Base-by-base conservation (phyloP, 768 basidiomycete genomes). In the Cystofilobasidium macerans region DNA sequence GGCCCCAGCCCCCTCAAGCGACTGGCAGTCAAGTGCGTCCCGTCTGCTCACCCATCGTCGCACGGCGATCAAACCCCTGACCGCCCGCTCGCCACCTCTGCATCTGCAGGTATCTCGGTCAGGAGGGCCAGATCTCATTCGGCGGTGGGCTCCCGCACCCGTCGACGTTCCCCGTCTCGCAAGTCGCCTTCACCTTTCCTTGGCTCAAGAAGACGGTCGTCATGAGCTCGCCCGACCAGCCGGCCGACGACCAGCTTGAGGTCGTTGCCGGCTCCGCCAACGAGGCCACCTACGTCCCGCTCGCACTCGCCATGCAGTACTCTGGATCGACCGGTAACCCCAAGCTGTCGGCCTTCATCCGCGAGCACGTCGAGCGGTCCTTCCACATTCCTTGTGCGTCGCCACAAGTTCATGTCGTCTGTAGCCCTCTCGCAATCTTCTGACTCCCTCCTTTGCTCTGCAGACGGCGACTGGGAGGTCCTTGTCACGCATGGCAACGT, bases 101-200 rank as follows among this genome's bases (percentile, higher is more conserved):
- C n/a, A n/a, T 28, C 20, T 30, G 24, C 26, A 67, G 60, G 51
- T 67, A 67, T 51, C 65, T 67, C 8, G 22, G 40, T 18, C 53
- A 57, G 35, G 60, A 48, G 12, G 66, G 61, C 14, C 54, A 62
- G 22, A 67, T 67, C 32, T 57, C 40, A 6, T 67, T 67, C 26
- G 66, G 66, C 14, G 66, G 66, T 18, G 66, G 43, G 6, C 35
- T 40, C 18, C 33, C 58, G 4, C 28, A 40, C 28, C 48, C 48
- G 8, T 61, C 60, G 42, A 67, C 66, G n/a, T 67, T 67, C 53
- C 66, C 66, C 30, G 66, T 67, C 28, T 43, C 48, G 28, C 45
- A 42, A 24, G 20, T 67, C 16, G 22, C 48, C 24, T 54, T 67
- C 33, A 40, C 61, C 11, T 62, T 67, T 40, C 66, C 66, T 9